Base-by-base conservation (phyloP, 139 green algal genomes). In the Ettlia oleoabundans region DNA sequence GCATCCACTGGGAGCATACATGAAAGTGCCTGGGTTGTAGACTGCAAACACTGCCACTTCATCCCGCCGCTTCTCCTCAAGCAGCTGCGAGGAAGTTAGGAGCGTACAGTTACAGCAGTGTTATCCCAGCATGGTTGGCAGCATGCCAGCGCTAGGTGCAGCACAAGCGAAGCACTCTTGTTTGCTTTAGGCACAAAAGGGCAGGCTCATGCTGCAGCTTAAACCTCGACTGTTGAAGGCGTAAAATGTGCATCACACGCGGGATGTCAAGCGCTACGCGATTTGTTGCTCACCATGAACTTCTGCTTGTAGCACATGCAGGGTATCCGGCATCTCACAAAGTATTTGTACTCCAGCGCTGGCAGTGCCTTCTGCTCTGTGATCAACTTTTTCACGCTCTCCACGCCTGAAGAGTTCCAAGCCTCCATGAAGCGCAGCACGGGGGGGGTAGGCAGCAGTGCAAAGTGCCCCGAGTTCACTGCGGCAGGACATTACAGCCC, bases 391-490 rank as follows among this genome's bases (percentile, higher is more conserved):
- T 35, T 32, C 32, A 78, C 28, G 41, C 21, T 66, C 1, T 3
- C 21, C 9, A 47, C 41, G 0, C 32, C 71, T 18, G 71, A 33
- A 6, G 47, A 43, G 4, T 33, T 51, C 71, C 71, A 78, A 0
- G 71, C 71, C 2, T 65, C 33, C 1, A 32, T 47, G 40, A 78
- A 78, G 21, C 41, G 41, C 3, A 66, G 15, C 21, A 28, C 51
- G 3, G 71, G 41, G 32, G 30, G 21, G 19, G 71, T 78, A 32
- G 71, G 71, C 47, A 78, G 71, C n/a, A 78, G 35, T 21, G 65
- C 47, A 37, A 78, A 78, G 51, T 78, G 71, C 47, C 71, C 71
- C 4, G 71, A 78, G 22, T 78, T 78, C 1, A 78, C 71, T 78
- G 71, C n/a, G n/a, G n/a, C n/a, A n/a, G n/a, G n/a, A n/a, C n/a